Base-by-base conservation (phyloP, 2,329 filamentous ascomycete genomes). In the Fusarium decemcellulare region DNA sequence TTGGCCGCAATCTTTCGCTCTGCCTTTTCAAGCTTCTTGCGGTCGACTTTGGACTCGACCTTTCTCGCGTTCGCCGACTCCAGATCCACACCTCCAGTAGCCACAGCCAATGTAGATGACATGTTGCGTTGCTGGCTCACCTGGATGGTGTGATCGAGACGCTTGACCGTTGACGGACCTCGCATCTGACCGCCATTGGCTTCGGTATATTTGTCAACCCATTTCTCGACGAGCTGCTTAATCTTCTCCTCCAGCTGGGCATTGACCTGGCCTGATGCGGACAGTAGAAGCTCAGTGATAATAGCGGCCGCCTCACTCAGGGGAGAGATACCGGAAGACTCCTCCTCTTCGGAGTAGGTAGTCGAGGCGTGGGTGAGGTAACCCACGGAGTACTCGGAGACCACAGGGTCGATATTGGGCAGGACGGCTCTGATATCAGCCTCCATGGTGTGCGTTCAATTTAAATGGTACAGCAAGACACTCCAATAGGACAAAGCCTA, bases 1-100 rank as follows among this genome's bases (percentile, higher is more conserved):
- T 99, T 99, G 76, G 95, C 95, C 51, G 94, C 93, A 78, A 99
- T 96, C 86, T 99, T 99, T 72, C 93, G 89, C 83, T 99, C 96
- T 2, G 96, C 96, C 84, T 99, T 99, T 82, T 99, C 96, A 18
- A 99, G 90, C 87, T 99, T 99, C 91, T 98, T 99, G 78, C 92
- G 91, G 83, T 99, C 96, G 65, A 99, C 96, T 79, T 95, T 94
- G 75, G 95, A 98, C 84, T 99, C 96, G 62, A 99, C 93, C 83
- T 98, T 98, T 76, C 95, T 89, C 40, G 90, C 87, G 78, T 97
- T 97, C 77, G 95, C 94, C 60, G 95, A 97, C 81, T 99, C 96
- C 29, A 99, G 87, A 77, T 99, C 96, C 40, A 99, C 94, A 63
- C 87, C 91, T 59, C 90, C 93, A 56, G 92, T 92, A 8, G 95